A percentile compares a stretch with the other conserved stretches of the same genome.
Conservation (phyloP, 495 filamentous ascomycete species). For the Penicillium paxilli region DNA sequence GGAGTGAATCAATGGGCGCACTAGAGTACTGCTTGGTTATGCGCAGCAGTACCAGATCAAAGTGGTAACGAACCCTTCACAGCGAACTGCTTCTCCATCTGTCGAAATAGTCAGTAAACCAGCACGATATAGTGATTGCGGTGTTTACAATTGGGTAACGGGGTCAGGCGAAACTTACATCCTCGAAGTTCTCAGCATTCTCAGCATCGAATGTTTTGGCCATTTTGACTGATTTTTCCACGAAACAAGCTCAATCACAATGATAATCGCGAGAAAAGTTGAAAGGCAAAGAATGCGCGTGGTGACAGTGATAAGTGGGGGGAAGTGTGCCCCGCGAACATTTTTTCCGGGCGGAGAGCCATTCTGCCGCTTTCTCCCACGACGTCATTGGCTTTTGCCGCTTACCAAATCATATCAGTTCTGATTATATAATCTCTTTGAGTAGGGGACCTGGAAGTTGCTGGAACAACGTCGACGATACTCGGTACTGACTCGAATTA, state of each 20-base stretch:
- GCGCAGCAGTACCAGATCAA: neutral
- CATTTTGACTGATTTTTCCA: conserved; percentile 34
- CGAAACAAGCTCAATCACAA: neutral
- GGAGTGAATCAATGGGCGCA: neutral
- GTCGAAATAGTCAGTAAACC: conserved; percentile 27
- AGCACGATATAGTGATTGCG: no score
- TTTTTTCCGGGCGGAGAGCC: conserved; percentile 40
- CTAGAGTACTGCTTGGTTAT: neutral
- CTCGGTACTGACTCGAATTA: no score
- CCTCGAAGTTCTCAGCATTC: conserved; percentile 73
- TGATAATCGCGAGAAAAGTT: conserved; percentile 11
- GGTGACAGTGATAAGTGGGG: conserved; percentile 11
- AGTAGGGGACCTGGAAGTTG: no score
- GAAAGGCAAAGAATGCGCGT: neutral
- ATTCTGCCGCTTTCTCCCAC: conserved; percentile 21
- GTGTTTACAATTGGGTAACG: no score
- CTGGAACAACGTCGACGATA: no score
- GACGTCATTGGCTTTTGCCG: conserved; percentile 28
- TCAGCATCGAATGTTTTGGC: conserved; percentile 63
- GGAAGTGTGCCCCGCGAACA: conserved; percentile 31
- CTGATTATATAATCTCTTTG: no score
- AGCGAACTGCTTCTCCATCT: conserved; percentile 99
- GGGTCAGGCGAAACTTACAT: conserved; percentile 49
- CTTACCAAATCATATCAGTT: no score
- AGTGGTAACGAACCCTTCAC: conserved; percentile 71